These are phyloP conservation scores for Ganoderma multipileum DNA, from an alignment of 1,284 basidiomycete genomes.

Conservation along the genomic window DNA sequence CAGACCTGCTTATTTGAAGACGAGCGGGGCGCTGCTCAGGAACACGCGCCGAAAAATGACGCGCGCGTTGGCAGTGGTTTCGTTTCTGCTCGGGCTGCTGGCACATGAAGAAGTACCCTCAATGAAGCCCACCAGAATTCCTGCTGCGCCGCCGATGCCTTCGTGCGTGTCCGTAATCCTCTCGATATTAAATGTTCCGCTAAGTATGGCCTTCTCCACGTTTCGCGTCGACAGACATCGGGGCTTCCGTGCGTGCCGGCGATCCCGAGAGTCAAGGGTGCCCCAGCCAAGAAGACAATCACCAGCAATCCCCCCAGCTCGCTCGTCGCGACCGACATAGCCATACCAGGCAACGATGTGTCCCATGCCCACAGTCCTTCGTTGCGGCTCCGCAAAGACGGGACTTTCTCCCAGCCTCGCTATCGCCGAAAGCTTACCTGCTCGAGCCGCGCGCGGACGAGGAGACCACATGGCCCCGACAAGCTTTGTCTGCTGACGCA, in stretches of 20 bases:
- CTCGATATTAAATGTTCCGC: not conserved
- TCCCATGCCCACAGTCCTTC: not conserved
- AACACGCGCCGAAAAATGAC: not conserved
- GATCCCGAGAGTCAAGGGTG: not conserved
- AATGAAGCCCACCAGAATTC: not conserved
- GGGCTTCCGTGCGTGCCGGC: not conserved
- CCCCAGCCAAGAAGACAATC: not conserved
- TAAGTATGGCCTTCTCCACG: not conserved
- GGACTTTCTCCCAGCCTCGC: not conserved
- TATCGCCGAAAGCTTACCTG: conserved; percentile 4
- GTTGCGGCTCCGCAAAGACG: not conserved
- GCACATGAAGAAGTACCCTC: not conserved
- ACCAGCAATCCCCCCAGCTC: not conserved
- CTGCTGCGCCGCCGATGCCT: not conserved
- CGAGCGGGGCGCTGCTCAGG: conserved; percentile 6
- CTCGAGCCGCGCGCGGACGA: not conserved
- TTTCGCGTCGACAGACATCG: not conserved
- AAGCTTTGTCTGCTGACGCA: conserved; percentile 2
- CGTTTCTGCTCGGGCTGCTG: conserved; percentile 1
- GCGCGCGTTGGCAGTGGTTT: not conserved
- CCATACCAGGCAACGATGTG: not conserved
- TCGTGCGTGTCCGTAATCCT: not conserved
- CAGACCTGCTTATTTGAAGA: not conserved
- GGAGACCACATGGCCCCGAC: conserved; percentile 3
- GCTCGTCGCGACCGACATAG: not conserved